Percentiles rank a stretch among this genome's conserved stretches.
Conservation (phyloP, 805 yeast species). For the Candida pseudoglaebosa region DNA sequence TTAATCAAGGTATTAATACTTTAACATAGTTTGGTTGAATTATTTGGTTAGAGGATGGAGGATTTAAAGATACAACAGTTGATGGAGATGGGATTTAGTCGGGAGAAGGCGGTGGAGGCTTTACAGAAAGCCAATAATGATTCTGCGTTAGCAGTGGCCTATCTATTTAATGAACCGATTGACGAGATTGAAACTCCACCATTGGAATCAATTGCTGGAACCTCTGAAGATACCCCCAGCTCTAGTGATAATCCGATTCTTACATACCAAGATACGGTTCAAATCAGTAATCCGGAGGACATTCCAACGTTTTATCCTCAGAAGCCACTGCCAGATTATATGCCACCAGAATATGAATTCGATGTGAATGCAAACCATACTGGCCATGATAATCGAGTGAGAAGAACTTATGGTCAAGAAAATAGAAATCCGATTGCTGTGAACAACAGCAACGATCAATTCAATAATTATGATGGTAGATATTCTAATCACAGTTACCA, state of each 20-base stretch:
- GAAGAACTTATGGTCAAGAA: too few species aligned
- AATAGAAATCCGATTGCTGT: too few species aligned
- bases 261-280: constrained; percentile 19
- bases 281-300: constrained; percentile 25
- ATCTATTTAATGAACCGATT: constrained; percentile 32
- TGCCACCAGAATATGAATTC: neutral
- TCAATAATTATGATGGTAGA: neutral
- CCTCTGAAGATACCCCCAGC: neutral
- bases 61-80: constrained; percentile 17
- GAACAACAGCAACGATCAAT: too few species aligned
- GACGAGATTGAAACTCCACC: constrained; percentile 7
- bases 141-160: constrained; percentile 25
- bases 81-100: constrained; percentile 39
- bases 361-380: too few species aligned
- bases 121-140: constrained; percentile 22
- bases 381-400: too few species aligned
- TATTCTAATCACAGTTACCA: neutral
- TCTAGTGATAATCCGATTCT: constrained; percentile 6
- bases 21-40: neutral
- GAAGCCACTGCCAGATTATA: neutral
- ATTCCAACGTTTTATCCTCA: constrained; percentile 20
- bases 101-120: constrained; percentile 37
- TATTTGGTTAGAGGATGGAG: constrained; percentile 9
- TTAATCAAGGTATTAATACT: neutral
- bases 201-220: constrained; percentile 9